Base-by-base conservation (phyloP, 805 yeast genomes). In the Nematodospora valgi region DNA sequence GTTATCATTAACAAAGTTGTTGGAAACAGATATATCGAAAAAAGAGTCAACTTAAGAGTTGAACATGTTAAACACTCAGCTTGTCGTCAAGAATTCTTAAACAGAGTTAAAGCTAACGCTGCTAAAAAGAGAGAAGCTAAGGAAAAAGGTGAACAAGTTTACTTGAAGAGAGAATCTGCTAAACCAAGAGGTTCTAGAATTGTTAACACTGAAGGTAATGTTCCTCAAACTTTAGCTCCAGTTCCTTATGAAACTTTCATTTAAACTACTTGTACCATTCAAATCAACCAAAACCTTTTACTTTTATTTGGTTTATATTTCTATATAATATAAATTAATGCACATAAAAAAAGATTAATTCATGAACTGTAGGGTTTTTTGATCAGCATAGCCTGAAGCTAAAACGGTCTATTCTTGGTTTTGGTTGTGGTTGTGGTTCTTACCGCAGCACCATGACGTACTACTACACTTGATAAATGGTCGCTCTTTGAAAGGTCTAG, bases 31-130 rank as follows among this genome's bases (percentile, higher is more conserved):
- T 93, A 91, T 88, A 58, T 93, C 54, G 98, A 93, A 81, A 93
- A 93, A 85, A 91, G 96, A 77, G 82, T 93, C 65, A 89, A 88
- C 86, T 77, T 93, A 72, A 91, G 96, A 78, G 82, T 93, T 66
- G 98, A 93, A 82, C 98, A 93, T 78, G 77, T 93, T 67, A 89
- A 88, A 80, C 98, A 93, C 87, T 93, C 98, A 67, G 91, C 91
- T 78, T 93, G 98, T 82, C 91, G 98, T 79, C 86, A 86, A 72
- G 98, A 93, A 77, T 93, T 93, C 76, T 81, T 93, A 74, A 84
- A 86, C 83, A 88, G 98, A 80, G 98, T 93, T 65, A 91, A 89
- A 82, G 68, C 82, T 66, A 93, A 91, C 76, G 96, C 95, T 70
- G 93, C 86, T 58, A 80, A 78, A 78, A 84, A 82, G 78, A 72